A percentile compares a stretch with the other conserved stretches of the same genome.
Conservation (phyloP, 768 basidiomycete species). For the Basidioascus undulatus region DNA sequence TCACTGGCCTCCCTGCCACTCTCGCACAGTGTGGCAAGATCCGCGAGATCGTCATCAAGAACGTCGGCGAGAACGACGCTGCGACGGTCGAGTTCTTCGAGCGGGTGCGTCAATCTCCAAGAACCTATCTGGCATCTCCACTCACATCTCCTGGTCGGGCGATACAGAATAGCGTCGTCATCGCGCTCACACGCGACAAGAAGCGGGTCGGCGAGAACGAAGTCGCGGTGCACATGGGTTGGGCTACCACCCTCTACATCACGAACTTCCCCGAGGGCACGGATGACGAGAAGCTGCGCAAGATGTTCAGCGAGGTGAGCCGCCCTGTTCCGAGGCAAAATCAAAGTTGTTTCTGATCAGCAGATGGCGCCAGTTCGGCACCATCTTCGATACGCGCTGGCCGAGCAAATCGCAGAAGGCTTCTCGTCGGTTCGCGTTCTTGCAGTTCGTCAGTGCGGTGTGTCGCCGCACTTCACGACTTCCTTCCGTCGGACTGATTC, state of each 20-base stretch:
- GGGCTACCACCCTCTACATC: constrained; percentile 82
- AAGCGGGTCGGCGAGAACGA: constrained; percentile 55
- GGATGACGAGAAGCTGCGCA: constrained; percentile 51
- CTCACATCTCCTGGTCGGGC: neutral
- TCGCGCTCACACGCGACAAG: constrained; percentile 82
- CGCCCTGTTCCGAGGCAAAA: neutral
- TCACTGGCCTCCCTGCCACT: neutral
- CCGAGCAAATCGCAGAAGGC: constrained; percentile 91
- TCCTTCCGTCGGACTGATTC: neutral
- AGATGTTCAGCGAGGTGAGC: constrained; percentile 54
- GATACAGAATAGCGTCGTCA: constrained; percentile 48
- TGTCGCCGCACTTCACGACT: too few relatives aligned
- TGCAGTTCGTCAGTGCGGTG: constrained; percentile 71
- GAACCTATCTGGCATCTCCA: neutral
- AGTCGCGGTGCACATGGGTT: constrained; percentile 64
- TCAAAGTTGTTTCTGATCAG: neutral
- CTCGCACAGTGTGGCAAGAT: constrained; percentile 54
- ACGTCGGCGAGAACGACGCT: constrained; percentile 32
- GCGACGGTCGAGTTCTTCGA: constrained; percentile 75
- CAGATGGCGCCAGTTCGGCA: constrained; percentile 41
- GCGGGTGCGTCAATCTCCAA: constrained; percentile 25
- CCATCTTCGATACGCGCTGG: constrained; percentile 85
- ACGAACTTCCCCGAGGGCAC: constrained; percentile 78
- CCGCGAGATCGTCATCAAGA: constrained; percentile 58
- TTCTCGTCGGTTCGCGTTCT: constrained; percentile 75